A percentile compares a stretch with the other conserved stretches of the same genome.
phyloP scores from a whole-genome alignment of 495 filamentous ascomycete genomes.

The Glarea lozoyensis region DNA sequence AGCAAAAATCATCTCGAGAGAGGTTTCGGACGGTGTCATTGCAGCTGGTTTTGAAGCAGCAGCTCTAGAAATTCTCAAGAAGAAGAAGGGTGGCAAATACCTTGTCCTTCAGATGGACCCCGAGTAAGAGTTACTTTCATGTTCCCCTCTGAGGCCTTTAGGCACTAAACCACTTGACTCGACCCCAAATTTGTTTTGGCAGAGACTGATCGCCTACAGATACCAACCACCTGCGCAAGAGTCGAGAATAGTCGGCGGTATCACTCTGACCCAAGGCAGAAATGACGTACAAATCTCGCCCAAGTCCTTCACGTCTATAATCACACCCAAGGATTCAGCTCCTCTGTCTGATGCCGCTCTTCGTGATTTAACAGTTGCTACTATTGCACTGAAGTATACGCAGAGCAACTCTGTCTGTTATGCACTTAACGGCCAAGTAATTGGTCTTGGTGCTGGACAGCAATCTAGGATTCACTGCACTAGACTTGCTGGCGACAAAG shows the following conservation, averaged over 20 bases:
- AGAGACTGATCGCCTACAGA: too few relatives aligned
- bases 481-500: slow-evolving; percentile 94
- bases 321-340: slow-evolving; percentile 69
- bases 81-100: slow-evolving; percentile 98
- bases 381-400: slow-evolving; percentile 94
- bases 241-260: slow-evolving; percentile 77
- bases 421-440: slow-evolving; percentile 85
- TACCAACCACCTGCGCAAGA: slow-evolving; percentile 69
- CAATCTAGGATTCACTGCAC: slow-evolving; percentile 98
- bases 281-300: slow-evolving; percentile 85
- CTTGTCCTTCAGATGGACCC: slow-evolving; percentile 92
- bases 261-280: slow-evolving; percentile 77
- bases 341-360: slow-evolving; percentile 71
- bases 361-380: slow-evolving; percentile 88
- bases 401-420: slow-evolving; percentile 99
- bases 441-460: slow-evolving; percentile 92
- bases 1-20: slow-evolving; percentile 91
- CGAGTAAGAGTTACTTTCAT: slow-evolving; percentile 68
- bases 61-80: slow-evolving; percentile 83
- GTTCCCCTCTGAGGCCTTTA: too few relatives aligned
- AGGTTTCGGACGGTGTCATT: slow-evolving; percentile 95
- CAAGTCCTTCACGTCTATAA: slow-evolving; percentile 72
- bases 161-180: too few relatives aligned
- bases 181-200: too few relatives aligned
- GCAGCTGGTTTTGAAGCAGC: slow-evolving; percentile 77